These are phyloP conservation scores for Penicillium sp. DNA, from an alignment of 2,329 filamentous ascomycete species.

Conservation along the genomic window DNA sequence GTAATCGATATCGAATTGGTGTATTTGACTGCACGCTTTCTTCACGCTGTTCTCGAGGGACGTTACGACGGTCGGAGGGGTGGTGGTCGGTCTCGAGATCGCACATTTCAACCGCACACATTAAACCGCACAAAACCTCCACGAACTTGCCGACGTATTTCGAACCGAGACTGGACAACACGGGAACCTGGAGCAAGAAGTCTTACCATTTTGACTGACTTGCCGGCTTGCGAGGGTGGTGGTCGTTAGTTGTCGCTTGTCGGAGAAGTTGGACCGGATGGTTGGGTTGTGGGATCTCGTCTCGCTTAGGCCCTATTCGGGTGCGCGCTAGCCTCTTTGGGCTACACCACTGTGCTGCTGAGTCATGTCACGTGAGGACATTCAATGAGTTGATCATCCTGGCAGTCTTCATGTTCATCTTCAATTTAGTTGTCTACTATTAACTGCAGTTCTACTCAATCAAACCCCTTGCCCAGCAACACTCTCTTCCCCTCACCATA, in stretches of 20 bases:
- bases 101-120: constrained; percentile 27
- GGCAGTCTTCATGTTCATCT: too few relatives aligned
- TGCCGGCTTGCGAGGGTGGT: constrained; percentile 48
- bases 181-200: constrained; percentile 25
- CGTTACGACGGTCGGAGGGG: constrained; percentile 11
- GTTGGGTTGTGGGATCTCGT: constrained; percentile 50
- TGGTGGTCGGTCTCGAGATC: too few relatives aligned
- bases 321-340: constrained; percentile 34
- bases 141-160: constrained; percentile 21
- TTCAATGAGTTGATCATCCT: too few relatives aligned
- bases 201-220: constrained; percentile 55
- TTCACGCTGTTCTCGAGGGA: background rate
- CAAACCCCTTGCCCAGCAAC: constrained; percentile 55
- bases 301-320: constrained; percentile 50
- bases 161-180: constrained; percentile 28
- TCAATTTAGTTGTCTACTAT: too few relatives aligned
- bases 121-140: constrained; percentile 19
- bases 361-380: constrained; percentile 19
- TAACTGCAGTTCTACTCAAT: constrained; percentile 15
- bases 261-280: constrained; percentile 39
- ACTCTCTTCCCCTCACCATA: constrained; percentile 82
- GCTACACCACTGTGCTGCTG: constrained; percentile 10
- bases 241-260: constrained; percentile 48
- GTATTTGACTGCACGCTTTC: background rate
- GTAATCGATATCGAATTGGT: background rate